Evolutionary conservation across 345 rosid genomes (phyloP), one percentile per base, ranked within the genome.

Genomic region (Mallotus nudiflorus): DNA sequence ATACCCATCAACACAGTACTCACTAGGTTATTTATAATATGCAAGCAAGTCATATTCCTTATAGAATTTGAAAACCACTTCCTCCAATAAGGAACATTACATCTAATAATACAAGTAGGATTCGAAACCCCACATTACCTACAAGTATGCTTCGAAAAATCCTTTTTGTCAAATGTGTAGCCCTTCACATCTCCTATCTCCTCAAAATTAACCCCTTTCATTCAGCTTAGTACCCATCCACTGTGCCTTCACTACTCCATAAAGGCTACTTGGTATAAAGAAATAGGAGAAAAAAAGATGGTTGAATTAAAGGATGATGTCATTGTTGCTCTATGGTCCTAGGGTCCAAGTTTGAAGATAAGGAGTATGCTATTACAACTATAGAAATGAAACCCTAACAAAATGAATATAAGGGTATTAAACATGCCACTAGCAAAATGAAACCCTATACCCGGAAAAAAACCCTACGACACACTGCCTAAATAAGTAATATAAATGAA

Each of bases 1-100:
- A 40, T 53, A 33, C 0, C 13, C 2, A 60, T 64, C 24, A 12
- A 51, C 31, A 24, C 29, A 15, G 40, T 59, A 88, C 98, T 87
- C 67, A 88, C 99, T 85, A 96, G 81, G 72, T 96, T 98, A 83
- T 96, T 96, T 60, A 96, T 98, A 16, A 96, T 96, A 82, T 96
- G 99, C 57, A 98, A 96, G 39, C 99, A 98, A 0, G 98, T 92
- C 29, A 98, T 96, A 73, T 96, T 96, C 62, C 99, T 98, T 69
- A 98, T 86, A 6, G 99, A 96, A 82, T 96, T 96, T 69, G 98
- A 96, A 72, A 96, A 96, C 99, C 99, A 96, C 81, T 96, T 96
- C 62, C 99, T 82, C 73, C 99, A 96, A 0, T 98, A 96, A 13
- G 99, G 96, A 64, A 92, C 97, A 75, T 96, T 96, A 63, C 99